Evolutionary conservation across 306 rosid species (phyloP).

Genomic region (Dalbergia cochinchinensis): DNA sequence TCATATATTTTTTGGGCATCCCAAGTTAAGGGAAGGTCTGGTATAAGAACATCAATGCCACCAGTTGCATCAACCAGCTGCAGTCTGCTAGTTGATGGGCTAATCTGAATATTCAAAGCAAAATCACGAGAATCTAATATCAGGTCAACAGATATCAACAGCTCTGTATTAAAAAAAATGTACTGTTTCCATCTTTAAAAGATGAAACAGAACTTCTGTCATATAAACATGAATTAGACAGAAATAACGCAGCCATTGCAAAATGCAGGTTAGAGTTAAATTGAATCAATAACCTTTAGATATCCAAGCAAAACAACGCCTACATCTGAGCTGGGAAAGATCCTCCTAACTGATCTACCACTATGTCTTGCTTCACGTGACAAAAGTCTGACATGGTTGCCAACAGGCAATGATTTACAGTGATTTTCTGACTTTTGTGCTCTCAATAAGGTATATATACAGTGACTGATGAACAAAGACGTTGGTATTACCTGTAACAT

Average conservation of each 20-base stretch:
- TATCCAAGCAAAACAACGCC: constrained; percentile 76
- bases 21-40: constrained; percentile 87
- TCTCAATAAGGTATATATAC: constrained; percentile 59
- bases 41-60: constrained; percentile 78
- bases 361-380: constrained; percentile 58
- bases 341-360: constrained; percentile 60
- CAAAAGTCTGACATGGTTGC: constrained; percentile 51
- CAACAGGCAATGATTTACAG: constrained; percentile 42
- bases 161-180: background rate
- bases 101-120: constrained; percentile 61
- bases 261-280: constrained; percentile 37
- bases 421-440: constrained; percentile 46
- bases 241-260: constrained; percentile 20
- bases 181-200: background rate
- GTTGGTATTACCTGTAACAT: constrained; percentile 72
- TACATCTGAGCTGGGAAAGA: constrained; percentile 67
- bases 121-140: constrained; percentile 17
- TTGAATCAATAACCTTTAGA: constrained; percentile 67
- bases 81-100: constrained; percentile 71
- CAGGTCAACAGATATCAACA: constrained; percentile 17
- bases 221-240: constrained; percentile 18
- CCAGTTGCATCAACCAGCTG: constrained; percentile 91
- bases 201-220: constrained; percentile 7
- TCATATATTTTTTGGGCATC: constrained; percentile 63
- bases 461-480: constrained; percentile 57